Conservation (phyloP, 345 rosid genomes). For the Corchorus olitorius region DNA sequence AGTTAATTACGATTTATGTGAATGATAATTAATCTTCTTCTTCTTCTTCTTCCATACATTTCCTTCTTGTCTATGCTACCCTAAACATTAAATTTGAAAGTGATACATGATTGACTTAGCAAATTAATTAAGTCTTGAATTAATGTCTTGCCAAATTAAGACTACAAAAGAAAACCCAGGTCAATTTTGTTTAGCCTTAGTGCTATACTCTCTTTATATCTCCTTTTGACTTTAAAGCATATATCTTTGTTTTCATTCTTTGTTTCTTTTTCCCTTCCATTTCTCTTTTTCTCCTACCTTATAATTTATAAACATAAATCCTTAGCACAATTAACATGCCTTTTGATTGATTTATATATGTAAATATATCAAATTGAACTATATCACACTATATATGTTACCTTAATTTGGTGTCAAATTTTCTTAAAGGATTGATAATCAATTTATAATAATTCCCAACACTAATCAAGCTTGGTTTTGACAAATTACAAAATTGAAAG, state of each 20-base stretch:
- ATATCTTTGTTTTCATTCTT: not conserved
- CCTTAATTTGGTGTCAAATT: too few relatives aligned
- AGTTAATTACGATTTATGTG: not conserved
- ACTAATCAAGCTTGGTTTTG: too few relatives aligned
- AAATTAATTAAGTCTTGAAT: not conserved
- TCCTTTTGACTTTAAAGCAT: slow-evolving; percentile 11
- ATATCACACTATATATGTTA: too few relatives aligned
- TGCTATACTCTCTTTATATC: not conserved
- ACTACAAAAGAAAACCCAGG: not conserved
- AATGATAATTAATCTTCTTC: not conserved
- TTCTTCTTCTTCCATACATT: too few relatives aligned
- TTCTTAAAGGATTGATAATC: too few relatives aligned
- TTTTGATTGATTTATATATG: too few relatives aligned
- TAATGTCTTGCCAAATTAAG: not conserved
- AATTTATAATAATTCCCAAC: too few relatives aligned
- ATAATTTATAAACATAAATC: too few relatives aligned
- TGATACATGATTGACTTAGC: slow-evolving; percentile 4
- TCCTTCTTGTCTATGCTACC: not conserved
- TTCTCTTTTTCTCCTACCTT: not conserved
- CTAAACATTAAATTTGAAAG: not conserved
- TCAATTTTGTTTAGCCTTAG: slow-evolving; percentile 12
- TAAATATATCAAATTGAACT: too few relatives aligned
- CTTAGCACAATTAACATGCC: not conserved
- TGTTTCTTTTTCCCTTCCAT: not conserved
- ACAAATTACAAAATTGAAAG: too few relatives aligned